Conservation (phyloP, 2,329 filamentous ascomycete genomes). For the Periconia digitata region DNA sequence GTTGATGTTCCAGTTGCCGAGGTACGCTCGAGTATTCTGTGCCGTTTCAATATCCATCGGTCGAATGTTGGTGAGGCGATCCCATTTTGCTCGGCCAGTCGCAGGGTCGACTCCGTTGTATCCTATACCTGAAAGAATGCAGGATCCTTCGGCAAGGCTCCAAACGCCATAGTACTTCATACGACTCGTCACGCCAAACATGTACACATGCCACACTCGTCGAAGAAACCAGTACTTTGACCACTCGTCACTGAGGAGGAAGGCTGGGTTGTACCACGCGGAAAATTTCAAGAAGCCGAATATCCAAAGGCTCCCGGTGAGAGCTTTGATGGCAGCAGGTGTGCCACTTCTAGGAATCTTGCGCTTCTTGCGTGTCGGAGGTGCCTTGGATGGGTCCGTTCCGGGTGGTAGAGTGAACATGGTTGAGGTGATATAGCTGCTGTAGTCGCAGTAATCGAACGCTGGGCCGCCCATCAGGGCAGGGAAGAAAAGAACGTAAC, state of each 20-base stretch:
- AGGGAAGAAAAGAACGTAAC: slow-evolving; percentile 94
- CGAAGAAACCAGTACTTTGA: slow-evolving; percentile 68
- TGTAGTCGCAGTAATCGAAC: slow-evolving; percentile 94
- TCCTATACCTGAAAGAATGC: slow-evolving; percentile 88
- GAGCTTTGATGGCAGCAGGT: slow-evolving; percentile 77
- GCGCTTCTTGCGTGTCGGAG: slow-evolving; percentile 83
- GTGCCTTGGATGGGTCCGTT: slow-evolving; percentile 81
- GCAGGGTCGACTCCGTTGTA: slow-evolving; percentile 89
- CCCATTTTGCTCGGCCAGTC: slow-evolving; percentile 85
- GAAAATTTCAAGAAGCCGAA: slow-evolving; percentile 73
- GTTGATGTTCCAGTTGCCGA: slow-evolving; percentile 97
- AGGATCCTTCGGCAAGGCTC: slow-evolving; percentile 89
- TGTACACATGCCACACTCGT: slow-evolving; percentile 77
- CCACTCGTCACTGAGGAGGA: slow-evolving; percentile 68
- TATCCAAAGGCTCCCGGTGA: slow-evolving; percentile 76
- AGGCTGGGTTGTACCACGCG: slow-evolving; percentile 63
- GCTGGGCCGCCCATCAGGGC: slow-evolving; percentile 85
- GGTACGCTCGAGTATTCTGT: slow-evolving; percentile 89
- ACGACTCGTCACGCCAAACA: slow-evolving; percentile 78
- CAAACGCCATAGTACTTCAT: slow-evolving; percentile 98
- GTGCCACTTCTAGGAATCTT: slow-evolving; percentile 89
- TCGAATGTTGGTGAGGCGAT: slow-evolving; percentile 86
- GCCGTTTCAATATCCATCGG: slow-evolving; percentile 84
- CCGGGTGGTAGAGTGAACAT: slow-evolving; percentile 88
- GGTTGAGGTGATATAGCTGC: slow-evolving; percentile 85